Base-by-base conservation (phyloP, 768 basidiomycete genomes). In the Rhizopogon vinicolor region DNA sequence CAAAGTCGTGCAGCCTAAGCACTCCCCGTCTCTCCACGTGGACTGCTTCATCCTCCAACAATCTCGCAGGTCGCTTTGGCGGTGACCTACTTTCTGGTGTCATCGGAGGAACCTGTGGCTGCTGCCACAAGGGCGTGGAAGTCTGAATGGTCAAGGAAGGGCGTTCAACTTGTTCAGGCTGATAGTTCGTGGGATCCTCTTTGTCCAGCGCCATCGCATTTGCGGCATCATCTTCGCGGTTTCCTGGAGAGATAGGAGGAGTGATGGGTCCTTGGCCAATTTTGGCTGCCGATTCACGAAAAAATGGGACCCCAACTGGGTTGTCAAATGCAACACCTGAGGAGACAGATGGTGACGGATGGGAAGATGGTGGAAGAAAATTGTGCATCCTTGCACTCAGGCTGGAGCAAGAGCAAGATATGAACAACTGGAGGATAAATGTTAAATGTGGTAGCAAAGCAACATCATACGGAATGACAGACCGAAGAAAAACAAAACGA, bases 1-100 rank as follows among this genome's bases (percentile, higher is more conserved):
- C 88, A 60, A 93, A 92, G 66, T 91, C 89, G 5, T 85, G 85
- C 51, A 93, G 69, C 57, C 77, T 83, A 55, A 91, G 74, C 18
- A 69, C 60, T 16, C 87, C 86, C 5, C 74, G 66, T 58, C 75
- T 75, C 58, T 81, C 75, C 3, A 90, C 72, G 62, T 85, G 87
- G 40, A 83, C 82, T 62, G 77, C 72, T 62, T 91, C 87, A 57
- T 91, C 85, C 63, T 90, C 87, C 10, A 91, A 74, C 42, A 83
- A 73, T 55, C 84, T 76, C 19, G 75, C 74, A 3, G 86, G 82
- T 10, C 51, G 57, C 33, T 42, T 52, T n/a, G 75, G 75, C 29
- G 73, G 67, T 14, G 72, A 58, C 44, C 48, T 51, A 19, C 58
- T 53, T 22, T 10, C 29, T 13, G 39, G 44, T 8, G 42, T 54